phyloP scores from a whole-genome alignment of 2,329 filamentous ascomycete genomes.

The Hypocrella siamensis region DNA sequence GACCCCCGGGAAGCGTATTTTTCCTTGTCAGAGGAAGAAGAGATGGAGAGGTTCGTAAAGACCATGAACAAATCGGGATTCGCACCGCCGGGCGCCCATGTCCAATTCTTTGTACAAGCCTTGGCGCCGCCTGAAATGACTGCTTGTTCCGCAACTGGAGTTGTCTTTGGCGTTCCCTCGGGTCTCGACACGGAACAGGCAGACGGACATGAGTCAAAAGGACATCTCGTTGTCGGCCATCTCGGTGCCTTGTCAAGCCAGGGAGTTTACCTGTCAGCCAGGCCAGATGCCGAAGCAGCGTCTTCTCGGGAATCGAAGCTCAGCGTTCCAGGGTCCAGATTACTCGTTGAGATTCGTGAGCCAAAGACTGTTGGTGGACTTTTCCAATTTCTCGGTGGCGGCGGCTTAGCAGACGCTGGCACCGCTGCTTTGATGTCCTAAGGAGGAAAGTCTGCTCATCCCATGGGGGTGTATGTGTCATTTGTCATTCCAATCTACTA shows the following conservation, averaged over 20 bases:
- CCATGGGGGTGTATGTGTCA: too few species aligned
- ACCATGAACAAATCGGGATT: constrained; percentile 33
- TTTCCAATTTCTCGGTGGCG: constrained; percentile 3
- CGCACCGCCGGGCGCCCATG: constrained; percentile 44
- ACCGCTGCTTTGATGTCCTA: neutral
- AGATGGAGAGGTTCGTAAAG: constrained; percentile 36
- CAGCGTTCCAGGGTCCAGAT: constrained; percentile 17
- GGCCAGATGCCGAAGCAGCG: constrained; percentile 3
- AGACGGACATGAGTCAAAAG: neutral
- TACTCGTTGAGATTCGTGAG: constrained; percentile 9
- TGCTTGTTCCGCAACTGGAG: constrained; percentile 4
- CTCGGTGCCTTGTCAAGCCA: constrained; percentile 50
- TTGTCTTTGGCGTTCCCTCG: constrained; percentile 19
- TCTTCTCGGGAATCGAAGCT: constrained; percentile 13
- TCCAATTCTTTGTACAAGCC: constrained; percentile 47
- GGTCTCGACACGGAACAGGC: constrained; percentile 4
- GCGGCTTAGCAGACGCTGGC: constrained; percentile 5
- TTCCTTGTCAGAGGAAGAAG: constrained; percentile 28
- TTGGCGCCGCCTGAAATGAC: constrained; percentile 11
- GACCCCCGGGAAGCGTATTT: constrained; percentile 49
- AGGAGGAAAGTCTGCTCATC: too few species aligned
- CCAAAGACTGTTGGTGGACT: neutral
- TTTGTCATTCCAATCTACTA: too few species aligned
- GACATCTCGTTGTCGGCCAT: constrained; percentile 11
- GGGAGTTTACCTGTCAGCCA: constrained; percentile 36